phyloP scores from a whole-genome alignment of 1,284 basidiomycete genomes.

The Coniferiporia weirii region DNA sequence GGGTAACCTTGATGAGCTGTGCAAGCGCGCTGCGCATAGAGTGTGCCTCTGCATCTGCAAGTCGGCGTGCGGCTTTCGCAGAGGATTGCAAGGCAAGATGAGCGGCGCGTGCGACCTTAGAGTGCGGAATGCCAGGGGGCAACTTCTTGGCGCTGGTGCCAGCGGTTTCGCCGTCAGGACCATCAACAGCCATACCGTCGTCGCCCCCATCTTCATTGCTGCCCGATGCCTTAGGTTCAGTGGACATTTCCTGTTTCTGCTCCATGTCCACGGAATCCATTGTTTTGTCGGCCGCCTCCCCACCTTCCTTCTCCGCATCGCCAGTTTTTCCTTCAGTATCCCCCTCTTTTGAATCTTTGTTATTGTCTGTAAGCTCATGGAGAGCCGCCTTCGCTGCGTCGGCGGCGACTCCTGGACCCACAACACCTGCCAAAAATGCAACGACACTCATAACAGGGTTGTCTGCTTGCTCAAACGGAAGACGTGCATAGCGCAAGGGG shows the following conservation, averaged over 20 bases:
- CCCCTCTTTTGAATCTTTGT: conserved; percentile 36
- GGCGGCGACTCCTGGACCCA: conserved; percentile 86
- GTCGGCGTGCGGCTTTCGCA: conserved; percentile 76
- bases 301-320: conserved; percentile 26
- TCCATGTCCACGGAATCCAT: conserved; percentile 33
- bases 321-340: conserved; percentile 25
- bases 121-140: conserved; percentile 53
- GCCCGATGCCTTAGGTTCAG: conserved; percentile 22
- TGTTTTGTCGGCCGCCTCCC: conserved; percentile 24
- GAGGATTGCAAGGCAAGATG: conserved; percentile 85
- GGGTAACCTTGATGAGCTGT: conserved; percentile 84
- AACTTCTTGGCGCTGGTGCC: conserved; percentile 27
- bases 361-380: conserved; percentile 66
- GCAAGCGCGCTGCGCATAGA: conserved; percentile 81
- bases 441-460: conserved; percentile 99
- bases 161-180: conserved; percentile 19
- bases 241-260: conserved; percentile 19
- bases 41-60: conserved; percentile 82
- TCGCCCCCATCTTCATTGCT: conserved; percentile 8
- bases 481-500: conserved; percentile 69
- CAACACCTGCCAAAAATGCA: conserved; percentile 91
- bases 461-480: conserved; percentile 92
- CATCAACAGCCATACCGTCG: conserved; percentile 40
- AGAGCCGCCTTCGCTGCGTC: conserved; percentile 92
- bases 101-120: conserved; percentile 76